Evolutionary conservation across 2,329 filamentous ascomycete genomes (phyloP).

Genomic region (Ophiobolus disseminans): DNA sequence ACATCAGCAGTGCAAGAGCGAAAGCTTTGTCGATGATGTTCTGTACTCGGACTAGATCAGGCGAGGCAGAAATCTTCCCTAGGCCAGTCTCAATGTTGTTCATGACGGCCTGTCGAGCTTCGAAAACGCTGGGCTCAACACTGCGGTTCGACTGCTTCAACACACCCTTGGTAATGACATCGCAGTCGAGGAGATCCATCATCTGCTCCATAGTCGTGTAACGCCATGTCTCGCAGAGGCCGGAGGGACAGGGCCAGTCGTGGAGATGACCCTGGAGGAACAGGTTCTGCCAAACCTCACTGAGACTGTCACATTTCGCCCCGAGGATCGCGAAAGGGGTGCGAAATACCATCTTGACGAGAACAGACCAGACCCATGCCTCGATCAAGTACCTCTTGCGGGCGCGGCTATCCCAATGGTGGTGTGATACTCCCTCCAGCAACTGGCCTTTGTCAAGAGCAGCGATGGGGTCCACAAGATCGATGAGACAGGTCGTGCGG

Average conservation of each 20-base stretch:
- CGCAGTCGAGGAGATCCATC: background rate
- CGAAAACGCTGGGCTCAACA: conserved; percentile 2
- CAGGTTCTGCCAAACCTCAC: background rate
- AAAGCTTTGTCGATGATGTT: conserved; percentile 25
- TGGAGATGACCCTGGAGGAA: conserved; percentile 6
- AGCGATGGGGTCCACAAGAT: background rate
- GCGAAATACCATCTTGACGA: conserved; percentile 10
- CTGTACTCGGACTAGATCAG: background rate
- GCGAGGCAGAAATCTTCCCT: background rate
- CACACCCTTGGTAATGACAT: background rate
- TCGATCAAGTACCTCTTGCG: conserved; percentile 22
- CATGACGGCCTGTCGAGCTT: background rate
- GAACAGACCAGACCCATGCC: conserved; percentile 22
- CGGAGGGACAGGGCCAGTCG: conserved; percentile 9
- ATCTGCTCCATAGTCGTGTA: conserved; percentile 10
- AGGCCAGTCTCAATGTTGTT: background rate
- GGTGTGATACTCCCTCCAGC: background rate
- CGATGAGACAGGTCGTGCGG: conserved; percentile 4
- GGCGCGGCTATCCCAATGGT: conserved; percentile 12
- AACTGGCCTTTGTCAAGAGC: background rate
- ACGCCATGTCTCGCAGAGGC: conserved; percentile 19
- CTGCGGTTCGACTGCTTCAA: background rate
- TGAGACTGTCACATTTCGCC: background rate
- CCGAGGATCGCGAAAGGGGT: conserved; percentile 15
- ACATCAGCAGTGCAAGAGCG: conserved; percentile 21